phyloP scores from a whole-genome alignment of 139 green algal species.

The Bryopsis sp. region DNA sequence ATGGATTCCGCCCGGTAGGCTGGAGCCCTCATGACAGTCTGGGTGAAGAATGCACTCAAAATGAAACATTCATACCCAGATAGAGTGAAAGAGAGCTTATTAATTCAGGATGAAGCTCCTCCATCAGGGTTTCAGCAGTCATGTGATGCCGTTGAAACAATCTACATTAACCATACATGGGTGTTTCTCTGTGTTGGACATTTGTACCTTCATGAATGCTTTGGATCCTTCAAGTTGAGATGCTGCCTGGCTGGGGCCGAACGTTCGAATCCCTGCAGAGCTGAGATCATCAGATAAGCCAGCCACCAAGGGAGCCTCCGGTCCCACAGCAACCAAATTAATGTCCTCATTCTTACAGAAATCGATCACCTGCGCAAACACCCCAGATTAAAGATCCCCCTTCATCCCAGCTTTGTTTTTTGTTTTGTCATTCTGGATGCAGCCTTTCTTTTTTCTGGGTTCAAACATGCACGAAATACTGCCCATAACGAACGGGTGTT shows the following conservation, averaged over 20 bases:
- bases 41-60: no score
- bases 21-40: no score
- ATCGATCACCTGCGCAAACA: conserved; percentile 35
- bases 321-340: conserved; percentile 77
- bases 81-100: no score
- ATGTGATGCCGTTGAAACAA: no score
- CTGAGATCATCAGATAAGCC: conserved; percentile 74
- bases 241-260: conserved; percentile 74
- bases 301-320: conserved; percentile 86
- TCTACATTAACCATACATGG: no score
- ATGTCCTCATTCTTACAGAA: conserved; percentile 70
- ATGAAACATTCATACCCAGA: no score
- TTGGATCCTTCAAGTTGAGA: conserved; percentile 93
- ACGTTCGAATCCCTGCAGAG: conserved; percentile 61
- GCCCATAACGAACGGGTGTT: no score
- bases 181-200: not conserved
- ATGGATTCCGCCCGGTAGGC: no score
- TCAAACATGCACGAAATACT: no score
- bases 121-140: no score
- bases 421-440: not conserved
- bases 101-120: no score
- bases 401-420: not conserved
- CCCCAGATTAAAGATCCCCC: not conserved
- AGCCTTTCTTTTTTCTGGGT: not conserved
- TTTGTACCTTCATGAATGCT: conserved; percentile 86